phyloP scores from a whole-genome alignment of 352 stramenopile species.

The Phytophthora palmivora region DNA sequence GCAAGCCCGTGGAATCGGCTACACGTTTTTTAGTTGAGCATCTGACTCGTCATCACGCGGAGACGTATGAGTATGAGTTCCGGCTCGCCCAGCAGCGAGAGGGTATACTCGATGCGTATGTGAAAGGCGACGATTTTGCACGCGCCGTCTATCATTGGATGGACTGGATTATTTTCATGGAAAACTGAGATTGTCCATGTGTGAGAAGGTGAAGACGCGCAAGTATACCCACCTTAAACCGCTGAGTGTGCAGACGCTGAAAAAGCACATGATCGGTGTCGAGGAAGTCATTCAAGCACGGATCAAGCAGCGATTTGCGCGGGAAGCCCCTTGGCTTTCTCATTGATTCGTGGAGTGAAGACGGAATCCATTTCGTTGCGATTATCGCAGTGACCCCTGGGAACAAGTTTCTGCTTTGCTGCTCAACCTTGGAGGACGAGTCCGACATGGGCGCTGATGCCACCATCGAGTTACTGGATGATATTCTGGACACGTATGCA shows the following conservation, averaged over 20 bases:
- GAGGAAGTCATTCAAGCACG: neutral
- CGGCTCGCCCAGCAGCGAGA: conserved; percentile 5
- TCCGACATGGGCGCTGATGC: conserved; percentile 17
- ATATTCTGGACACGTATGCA: conserved; percentile 19
- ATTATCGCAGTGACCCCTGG: conserved; percentile 12
- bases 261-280: no score
- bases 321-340: conserved; percentile 15
- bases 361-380: conserved; percentile 19
- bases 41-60: neutral
- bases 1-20: conserved; percentile 9
- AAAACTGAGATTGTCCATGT: conserved; percentile 19
- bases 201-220: conserved; percentile 20
- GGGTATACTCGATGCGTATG: conserved; percentile 10
- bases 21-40: conserved; percentile 19
- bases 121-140: conserved; percentile 10
- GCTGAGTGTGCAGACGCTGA: no score
- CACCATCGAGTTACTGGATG: conserved; percentile 19
- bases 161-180: conserved; percentile 20
- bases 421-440: conserved; percentile 24
- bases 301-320: neutral
- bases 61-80: conserved; percentile 11
- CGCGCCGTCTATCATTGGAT: conserved; percentile 22
- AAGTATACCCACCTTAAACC: no score
- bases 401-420: conserved; percentile 22
- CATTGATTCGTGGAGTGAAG: conserved; percentile 30